These are phyloP conservation scores for Leccinum pachyderme DNA, from an alignment of 1,284 basidiomycete genomes.

Conservation along the genomic window DNA sequence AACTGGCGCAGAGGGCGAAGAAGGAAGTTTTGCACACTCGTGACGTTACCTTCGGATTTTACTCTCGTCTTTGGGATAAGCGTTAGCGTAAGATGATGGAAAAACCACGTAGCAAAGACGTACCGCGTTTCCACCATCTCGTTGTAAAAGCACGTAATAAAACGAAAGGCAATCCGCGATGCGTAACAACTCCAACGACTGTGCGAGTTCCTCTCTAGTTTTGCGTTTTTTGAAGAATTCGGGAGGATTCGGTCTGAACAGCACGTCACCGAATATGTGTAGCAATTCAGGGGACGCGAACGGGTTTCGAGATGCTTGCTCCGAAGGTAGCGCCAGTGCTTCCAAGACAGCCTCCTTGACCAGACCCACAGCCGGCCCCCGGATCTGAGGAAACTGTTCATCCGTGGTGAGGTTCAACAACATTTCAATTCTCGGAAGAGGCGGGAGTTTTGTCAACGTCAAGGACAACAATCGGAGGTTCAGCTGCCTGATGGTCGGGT, in stretches of 20 bases:
- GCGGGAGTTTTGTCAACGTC: constrained; percentile 46
- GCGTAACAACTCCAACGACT: constrained; percentile 31
- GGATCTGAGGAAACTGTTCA: constrained; percentile 56
- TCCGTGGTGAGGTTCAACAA: constrained; percentile 52
- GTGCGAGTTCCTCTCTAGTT: constrained; percentile 24
- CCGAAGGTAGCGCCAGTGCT: constrained; percentile 36
- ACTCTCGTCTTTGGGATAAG: constrained; percentile 24
- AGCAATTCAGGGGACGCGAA: constrained; percentile 28
- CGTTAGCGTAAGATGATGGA: constrained; percentile 1
- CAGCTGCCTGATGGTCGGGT: constrained; percentile 55
- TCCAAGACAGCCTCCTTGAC: constrained; percentile 64
- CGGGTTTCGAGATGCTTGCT: constrained; percentile 11
- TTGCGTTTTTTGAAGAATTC: constrained; percentile 20
- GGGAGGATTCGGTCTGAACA: constrained; percentile 29
- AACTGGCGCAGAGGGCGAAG: constrained; percentile 26
- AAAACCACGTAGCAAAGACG: background rate
- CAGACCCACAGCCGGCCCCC: constrained; percentile 61
- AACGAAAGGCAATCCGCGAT: constrained; percentile 34
- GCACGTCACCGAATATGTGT: constrained; percentile 24
- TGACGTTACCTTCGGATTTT: constrained; percentile 15
- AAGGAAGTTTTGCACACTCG: constrained; percentile 22
- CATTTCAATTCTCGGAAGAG: constrained; percentile 49
- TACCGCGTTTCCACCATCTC: constrained; percentile 27
- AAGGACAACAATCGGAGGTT: constrained; percentile 57
- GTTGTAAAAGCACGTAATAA: constrained; percentile 31